These are phyloP conservation scores for Cymodocea nodosa DNA, from an alignment of 116 monocot genomes.

Conservation along the genomic window DNA sequence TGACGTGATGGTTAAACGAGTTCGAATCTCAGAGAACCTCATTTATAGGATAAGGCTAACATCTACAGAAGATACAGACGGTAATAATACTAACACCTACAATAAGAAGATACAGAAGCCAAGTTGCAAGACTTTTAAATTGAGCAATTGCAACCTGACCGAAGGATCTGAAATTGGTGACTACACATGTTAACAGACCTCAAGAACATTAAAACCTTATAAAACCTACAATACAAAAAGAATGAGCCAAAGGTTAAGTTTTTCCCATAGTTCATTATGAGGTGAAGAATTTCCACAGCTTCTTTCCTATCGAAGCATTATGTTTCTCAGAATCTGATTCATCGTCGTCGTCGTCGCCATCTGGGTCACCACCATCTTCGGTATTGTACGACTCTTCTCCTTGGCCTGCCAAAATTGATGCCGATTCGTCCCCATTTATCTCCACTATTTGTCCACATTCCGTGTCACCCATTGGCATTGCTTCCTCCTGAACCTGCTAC, in stretches of 20 bases:
- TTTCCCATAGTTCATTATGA: constrained; percentile 18
- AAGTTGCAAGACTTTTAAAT: not conserved
- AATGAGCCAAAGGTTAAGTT: not conserved
- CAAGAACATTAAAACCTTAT: constrained; percentile 1
- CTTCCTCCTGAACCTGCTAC: not conserved
- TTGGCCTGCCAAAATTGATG: constrained; percentile 2
- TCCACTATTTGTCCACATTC: not conserved
- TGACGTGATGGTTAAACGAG: not conserved
- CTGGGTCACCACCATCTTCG: constrained; percentile 15
- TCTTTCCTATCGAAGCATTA: constrained; percentile 62
- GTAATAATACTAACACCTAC: not conserved
- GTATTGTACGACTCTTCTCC: constrained; percentile 6
- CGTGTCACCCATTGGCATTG: not conserved
- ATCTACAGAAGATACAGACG: too few species aligned
- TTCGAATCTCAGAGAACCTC: not conserved
- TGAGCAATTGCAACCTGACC: not conserved
- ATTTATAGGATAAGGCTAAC: too few species aligned
- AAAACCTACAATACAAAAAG: not conserved
- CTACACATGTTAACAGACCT: not conserved
- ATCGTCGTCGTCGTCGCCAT: constrained; percentile 25
- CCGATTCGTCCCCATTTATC: not conserved
- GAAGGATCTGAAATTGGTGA: not conserved
- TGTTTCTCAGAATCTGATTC: constrained; percentile 24
- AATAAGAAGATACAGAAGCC: not conserved
- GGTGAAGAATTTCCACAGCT: constrained; percentile 81